Evolutionary conservation across 306 rosid genomes (phyloP).

Genomic region (Prunus armeniaca): DNA sequence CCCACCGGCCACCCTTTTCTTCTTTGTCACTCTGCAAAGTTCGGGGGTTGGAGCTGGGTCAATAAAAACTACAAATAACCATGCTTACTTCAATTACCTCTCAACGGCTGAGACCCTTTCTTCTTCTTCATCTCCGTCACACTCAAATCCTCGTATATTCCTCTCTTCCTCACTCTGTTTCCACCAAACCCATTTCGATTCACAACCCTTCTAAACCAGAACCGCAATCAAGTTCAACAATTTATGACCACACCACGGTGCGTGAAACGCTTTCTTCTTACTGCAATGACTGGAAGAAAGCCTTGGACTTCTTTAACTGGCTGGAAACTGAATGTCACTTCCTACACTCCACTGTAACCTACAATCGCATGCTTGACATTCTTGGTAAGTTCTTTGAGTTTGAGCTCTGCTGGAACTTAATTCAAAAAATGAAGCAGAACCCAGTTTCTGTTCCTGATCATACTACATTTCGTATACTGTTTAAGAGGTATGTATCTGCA

Average conservation of each 20-base stretch:
- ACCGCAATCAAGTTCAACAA: slow-evolving; percentile 2
- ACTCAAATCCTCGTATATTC: slow-evolving; percentile 9
- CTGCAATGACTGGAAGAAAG: slow-evolving; percentile 80
- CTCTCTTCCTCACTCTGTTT: slow-evolving; percentile 15
- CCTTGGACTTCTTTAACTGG: slow-evolving; percentile 85
- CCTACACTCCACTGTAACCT: slow-evolving; percentile 65
- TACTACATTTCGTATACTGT: slow-evolving; percentile 67
- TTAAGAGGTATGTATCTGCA: slow-evolving; percentile 72
- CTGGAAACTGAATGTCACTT: slow-evolving; percentile 36
- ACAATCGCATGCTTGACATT: slow-evolving; percentile 64
- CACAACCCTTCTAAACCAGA: background rate
- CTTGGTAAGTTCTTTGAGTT: slow-evolving; percentile 84
- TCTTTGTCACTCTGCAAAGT: background rate
- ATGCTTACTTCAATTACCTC: slow-evolving; percentile 31
- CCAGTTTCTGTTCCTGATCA: slow-evolving; percentile 62
- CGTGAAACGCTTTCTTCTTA: slow-evolving; percentile 52
- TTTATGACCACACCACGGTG: slow-evolving; percentile 39
- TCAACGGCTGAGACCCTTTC: slow-evolving; percentile 17
- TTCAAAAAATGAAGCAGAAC: slow-evolving; percentile 51
- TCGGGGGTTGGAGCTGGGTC: background rate
- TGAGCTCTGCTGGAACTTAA: slow-evolving; percentile 55
- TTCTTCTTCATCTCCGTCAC: slow-evolving; percentile 9
- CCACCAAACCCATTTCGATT: slow-evolving; percentile 24
- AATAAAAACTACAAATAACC: background rate
- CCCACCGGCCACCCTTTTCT: background rate